Percentiles rank a stretch among this genome's conserved stretches.
Conservation (phyloP, 805 yeast genomes). For the Zygoascus bituminiphila region DNA sequence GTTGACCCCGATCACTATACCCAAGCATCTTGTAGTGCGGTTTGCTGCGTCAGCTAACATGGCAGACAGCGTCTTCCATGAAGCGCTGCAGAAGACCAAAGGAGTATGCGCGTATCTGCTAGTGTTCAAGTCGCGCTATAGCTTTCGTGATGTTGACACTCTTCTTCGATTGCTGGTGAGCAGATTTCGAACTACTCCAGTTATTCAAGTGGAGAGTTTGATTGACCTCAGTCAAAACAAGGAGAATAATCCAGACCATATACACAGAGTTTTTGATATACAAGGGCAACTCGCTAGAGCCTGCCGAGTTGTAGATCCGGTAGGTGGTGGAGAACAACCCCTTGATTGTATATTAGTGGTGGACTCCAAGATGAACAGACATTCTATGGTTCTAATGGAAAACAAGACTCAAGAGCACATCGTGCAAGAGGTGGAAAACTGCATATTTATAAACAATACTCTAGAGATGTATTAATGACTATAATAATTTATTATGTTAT, state of each 20-base stretch:
- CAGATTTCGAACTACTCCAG: background rate
- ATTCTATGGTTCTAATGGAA: background rate
- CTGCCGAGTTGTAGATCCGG: conserved; percentile 25
- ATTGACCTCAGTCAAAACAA: background rate
- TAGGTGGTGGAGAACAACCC: conserved; percentile 27
- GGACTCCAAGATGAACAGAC: conserved; percentile 7
- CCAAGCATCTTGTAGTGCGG: background rate
- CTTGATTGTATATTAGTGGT: conserved; percentile 25
- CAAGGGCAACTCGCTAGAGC: conserved; percentile 21
- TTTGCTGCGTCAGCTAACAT: background rate
- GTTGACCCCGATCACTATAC: background rate
- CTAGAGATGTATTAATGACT: no score
- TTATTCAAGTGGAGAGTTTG: background rate
- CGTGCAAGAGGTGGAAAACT: background rate
- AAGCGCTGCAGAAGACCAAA: background rate
- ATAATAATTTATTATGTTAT: background rate
- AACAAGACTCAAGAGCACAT: background rate
- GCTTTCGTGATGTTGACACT: conserved; percentile 3
- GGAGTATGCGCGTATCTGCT: background rate
- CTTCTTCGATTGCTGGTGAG: background rate
- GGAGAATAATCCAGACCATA: background rate
- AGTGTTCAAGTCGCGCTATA: background rate
- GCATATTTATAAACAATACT: no score
- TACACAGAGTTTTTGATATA: conserved; percentile 18
- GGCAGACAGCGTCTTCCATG: background rate